Conservation (phyloP, 2,329 filamentous ascomycete species). For the Botrytis porri region DNA sequence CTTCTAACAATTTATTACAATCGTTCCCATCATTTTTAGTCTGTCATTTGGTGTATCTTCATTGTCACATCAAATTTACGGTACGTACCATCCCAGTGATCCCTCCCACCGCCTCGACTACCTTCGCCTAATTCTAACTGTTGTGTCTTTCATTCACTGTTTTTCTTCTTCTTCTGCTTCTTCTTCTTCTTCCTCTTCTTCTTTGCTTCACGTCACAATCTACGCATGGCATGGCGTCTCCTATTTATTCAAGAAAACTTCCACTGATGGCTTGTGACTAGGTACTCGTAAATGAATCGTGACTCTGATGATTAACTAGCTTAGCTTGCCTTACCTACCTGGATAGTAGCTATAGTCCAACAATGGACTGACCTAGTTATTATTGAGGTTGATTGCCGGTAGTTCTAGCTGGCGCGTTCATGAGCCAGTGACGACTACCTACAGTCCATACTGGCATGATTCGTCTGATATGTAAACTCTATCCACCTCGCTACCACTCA, state of each 20-base stretch:
- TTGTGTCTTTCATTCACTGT: not conserved
- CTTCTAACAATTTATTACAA: not conserved
- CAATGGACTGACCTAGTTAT: not conserved
- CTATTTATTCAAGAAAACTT: not conserved
- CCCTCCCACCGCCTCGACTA: not conserved
- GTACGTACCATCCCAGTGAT: not conserved
- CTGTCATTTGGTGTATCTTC: not conserved
- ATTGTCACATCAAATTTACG: conserved; percentile 2
- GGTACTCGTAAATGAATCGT: no score
- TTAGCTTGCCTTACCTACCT: not conserved
- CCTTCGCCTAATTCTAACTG: conserved; percentile 5
- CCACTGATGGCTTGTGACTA: not conserved
- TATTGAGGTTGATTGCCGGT: conserved; percentile 9
- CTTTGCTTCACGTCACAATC: conserved; percentile 1
- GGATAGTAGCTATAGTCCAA: not conserved
- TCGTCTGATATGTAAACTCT: conserved; percentile 8
- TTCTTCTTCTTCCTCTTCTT: not conserved
- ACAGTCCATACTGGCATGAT: not conserved
- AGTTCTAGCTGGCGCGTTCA: not conserved
- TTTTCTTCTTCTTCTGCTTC: not conserved
- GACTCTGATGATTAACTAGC: not conserved
- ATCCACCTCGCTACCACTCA: not conserved
- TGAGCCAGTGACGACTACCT: not conserved
- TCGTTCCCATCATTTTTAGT: not conserved
- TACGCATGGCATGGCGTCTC: conserved; percentile 3